Conservation (phyloP, 495 filamentous ascomycete species). For the Extremus antarcticus region DNA sequence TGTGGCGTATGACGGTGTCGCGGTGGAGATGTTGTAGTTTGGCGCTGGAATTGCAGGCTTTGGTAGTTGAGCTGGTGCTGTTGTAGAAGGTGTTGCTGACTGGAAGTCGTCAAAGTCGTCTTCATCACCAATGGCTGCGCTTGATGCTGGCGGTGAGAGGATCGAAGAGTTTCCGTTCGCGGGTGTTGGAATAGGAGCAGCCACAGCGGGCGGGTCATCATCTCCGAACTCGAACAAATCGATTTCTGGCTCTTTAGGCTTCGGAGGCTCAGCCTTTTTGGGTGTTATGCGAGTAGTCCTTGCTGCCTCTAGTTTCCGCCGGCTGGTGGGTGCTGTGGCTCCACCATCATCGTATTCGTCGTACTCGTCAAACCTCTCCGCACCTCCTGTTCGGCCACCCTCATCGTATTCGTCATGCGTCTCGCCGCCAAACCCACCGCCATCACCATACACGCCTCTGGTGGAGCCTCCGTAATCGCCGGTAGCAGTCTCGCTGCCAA, state of each 20-base stretch:
- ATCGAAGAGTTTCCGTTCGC: slow-evolving; percentile 14
- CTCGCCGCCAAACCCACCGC: slow-evolving; percentile 73
- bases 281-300: slow-evolving; percentile 31
- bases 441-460: slow-evolving; percentile 83
- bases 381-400: slow-evolving; percentile 28
- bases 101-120: slow-evolving; percentile 99
- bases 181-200: slow-evolving; percentile 20
- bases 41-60: slow-evolving; percentile 28
- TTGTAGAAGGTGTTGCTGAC: slow-evolving; percentile 56
- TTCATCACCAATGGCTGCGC: slow-evolving; percentile 47
- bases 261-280: slow-evolving; percentile 50
- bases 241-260: slow-evolving; percentile 72
- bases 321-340: slow-evolving; percentile 32
- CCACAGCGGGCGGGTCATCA: slow-evolving; percentile 33
- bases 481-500: slow-evolving; percentile 64
- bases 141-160: slow-evolving; percentile 37
- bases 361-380: slow-evolving; percentile 89
- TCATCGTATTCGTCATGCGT: slow-evolving; percentile 48
- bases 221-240: slow-evolving; percentile 83
- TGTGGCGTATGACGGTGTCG: slow-evolving; percentile 51
- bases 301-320: slow-evolving; percentile 35
- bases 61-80: slow-evolving; percentile 27
- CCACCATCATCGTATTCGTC: slow-evolving; percentile 86
- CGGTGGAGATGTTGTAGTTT: slow-evolving; percentile 44
- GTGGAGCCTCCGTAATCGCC: slow-evolving; percentile 48